These are phyloP conservation scores for Raffaelea ambrosiae DNA, from an alignment of 2,329 filamentous ascomycete species.

Conservation along the genomic window DNA sequence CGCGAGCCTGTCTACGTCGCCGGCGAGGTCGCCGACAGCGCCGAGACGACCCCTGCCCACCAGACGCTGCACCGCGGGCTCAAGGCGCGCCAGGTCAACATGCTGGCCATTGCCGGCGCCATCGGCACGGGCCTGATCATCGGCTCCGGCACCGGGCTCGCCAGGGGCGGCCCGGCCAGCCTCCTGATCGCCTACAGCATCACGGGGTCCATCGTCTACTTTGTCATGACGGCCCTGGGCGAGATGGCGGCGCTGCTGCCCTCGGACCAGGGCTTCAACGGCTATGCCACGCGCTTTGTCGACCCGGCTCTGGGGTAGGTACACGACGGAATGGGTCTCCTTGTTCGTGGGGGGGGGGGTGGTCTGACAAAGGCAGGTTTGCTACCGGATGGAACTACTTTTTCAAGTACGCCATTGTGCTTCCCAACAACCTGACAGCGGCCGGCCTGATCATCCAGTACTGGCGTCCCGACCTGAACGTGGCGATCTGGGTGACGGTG, in stretches of 20 bases:
- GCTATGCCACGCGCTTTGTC: constrained; percentile 55
- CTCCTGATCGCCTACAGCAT: not conserved
- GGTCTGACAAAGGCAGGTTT: no score
- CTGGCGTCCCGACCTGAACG: constrained; percentile 44
- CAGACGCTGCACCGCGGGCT: constrained; percentile 22
- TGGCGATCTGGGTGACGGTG: constrained; percentile 64
- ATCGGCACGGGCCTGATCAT: not conserved
- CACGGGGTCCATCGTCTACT: constrained; percentile 38
- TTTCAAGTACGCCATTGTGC: constrained; percentile 31
- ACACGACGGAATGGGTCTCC: constrained; percentile 31
- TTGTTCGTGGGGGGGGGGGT: no score
- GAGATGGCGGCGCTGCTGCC: constrained; percentile 63
- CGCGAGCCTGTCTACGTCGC: not conserved
- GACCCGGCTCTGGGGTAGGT: constrained; percentile 34
- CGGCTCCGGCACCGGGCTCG: not conserved
- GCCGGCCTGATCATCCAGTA: constrained; percentile 28
- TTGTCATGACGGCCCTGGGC: constrained; percentile 60
- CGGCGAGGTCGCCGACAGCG: not conserved
- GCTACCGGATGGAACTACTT: constrained; percentile 41
- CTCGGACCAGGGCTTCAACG: constrained; percentile 53
- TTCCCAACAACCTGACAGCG: constrained; percentile 29
- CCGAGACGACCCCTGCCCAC: constrained; percentile 5
- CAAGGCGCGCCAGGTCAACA: constrained; percentile 21
- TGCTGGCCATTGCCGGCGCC: constrained; percentile 7
- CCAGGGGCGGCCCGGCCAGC: constrained; percentile 12